Evolutionary conservation across 495 filamentous ascomycete species (phyloP).

Genomic region (Neurospora sp.): DNA sequence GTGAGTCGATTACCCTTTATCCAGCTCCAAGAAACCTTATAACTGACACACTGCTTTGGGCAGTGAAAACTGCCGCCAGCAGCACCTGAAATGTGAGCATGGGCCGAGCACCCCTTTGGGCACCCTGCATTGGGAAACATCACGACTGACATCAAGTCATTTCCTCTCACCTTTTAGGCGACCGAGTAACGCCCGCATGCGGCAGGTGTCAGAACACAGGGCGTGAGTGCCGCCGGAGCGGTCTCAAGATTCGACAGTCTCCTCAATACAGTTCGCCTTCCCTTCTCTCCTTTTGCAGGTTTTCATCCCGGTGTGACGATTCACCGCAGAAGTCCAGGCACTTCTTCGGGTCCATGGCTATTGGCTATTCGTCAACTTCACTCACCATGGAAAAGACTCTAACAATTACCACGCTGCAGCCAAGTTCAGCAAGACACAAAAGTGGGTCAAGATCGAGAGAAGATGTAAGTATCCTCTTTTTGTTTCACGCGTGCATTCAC

Average conservation of each 20-base stretch:
- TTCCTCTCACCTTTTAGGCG: slow-evolving; percentile 22
- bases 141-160: background rate
- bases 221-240: slow-evolving; percentile 14
- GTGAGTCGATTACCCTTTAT: slow-evolving; percentile 8
- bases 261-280: background rate
- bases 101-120: background rate
- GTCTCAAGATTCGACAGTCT: slow-evolving; percentile 19
- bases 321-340: background rate
- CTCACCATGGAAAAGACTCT: background rate
- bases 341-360: background rate
- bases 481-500: background rate
- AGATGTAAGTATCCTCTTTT: slow-evolving; percentile 12
- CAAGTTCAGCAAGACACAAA: slow-evolving; percentile 17
- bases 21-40: background rate
- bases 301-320: background rate
- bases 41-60: slow-evolving; percentile 2
- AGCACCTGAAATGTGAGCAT: slow-evolving; percentile 36
- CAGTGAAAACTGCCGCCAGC: slow-evolving; percentile 36
- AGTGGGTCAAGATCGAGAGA: slow-evolving; percentile 23
- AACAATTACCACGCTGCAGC: slow-evolving; percentile 2
- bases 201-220: slow-evolving; percentile 23
- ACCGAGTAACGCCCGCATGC: slow-evolving; percentile 32
- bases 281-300: background rate
- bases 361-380: background rate
- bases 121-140: background rate